These are phyloP conservation scores for Podospora didyma DNA, from an alignment of 495 filamentous ascomycete genomes.

Conservation along the genomic window DNA sequence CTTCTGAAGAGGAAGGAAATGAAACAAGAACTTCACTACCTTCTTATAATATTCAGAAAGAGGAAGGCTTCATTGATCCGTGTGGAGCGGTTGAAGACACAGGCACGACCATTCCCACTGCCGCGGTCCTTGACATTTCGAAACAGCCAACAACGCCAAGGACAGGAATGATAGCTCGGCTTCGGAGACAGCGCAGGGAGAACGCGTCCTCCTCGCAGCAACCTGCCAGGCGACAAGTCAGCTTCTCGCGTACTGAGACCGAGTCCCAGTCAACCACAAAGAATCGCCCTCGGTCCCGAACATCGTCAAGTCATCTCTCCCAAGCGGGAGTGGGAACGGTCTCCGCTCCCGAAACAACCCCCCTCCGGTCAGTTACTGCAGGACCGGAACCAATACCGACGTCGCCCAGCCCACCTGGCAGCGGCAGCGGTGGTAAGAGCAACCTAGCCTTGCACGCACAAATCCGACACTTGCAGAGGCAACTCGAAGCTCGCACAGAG, in stretches of 20 bases:
- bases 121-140: background rate
- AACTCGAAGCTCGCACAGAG: constrained; percentile 35
- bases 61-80: background rate
- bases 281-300: background rate
- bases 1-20: background rate
- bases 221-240: background rate
- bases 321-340: no score
- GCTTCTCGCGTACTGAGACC: background rate
- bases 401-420: background rate
- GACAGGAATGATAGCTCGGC: background rate
- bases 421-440: constrained; percentile 13
- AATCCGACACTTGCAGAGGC: constrained; percentile 42
- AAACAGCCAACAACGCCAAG: background rate
- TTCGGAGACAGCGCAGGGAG: background rate
- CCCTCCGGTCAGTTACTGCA: background rate
- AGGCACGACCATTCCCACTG: background rate
- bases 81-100: background rate
- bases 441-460: constrained; percentile 41
- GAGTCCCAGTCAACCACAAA: background rate
- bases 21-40: no score
- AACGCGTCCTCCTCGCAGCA: background rate
- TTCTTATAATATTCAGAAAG: background rate
- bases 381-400: background rate
- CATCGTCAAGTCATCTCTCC: background rate
- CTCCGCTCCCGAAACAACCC: no score